Evolutionary conservation across 106 monocot species (phyloP), one percentile per base, ranked within the genome.

Genomic region (Acorus gramineus): DNA sequence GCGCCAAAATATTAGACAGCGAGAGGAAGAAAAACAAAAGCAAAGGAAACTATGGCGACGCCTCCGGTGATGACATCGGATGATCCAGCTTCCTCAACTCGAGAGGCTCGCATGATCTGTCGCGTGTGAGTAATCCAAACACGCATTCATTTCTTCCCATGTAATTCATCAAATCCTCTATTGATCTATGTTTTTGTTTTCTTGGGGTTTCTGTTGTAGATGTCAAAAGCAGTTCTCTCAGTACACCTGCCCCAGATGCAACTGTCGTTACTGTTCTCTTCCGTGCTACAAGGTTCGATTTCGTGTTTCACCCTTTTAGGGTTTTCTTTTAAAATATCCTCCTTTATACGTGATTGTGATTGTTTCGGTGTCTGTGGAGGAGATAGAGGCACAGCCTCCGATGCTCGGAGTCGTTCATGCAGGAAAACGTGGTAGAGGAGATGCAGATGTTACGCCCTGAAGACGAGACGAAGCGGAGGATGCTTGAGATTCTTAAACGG

Each of bases 351-450:
- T 62, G 52, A 56, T 7, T 53, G 12, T 64, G 50, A 3, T 56
- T 10, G 49, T 4, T 2, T 53, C 6, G 42, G 42, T 42, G 3
- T 59, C 5, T 66, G 42, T 43, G 8, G 46, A 59, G 62, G 55
- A 56, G 13, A 51, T 64, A 92, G 87, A 67, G 78, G 55, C 96
- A 96, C 60, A 83, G 81, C 54, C 55, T 80, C 55, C 79, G 82
- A 0, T 96, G 96, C 78, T 91, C 96, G 11, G 96, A 96, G 52
- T 91, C 90, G n/a, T 96, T 96, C 73, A 96, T 87, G 87, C 72
- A 79, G 49, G 96, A 96, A 44, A 96, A 96, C 81, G 96, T 96
- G 4, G 74, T 85, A 77, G 82, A 80, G 43, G 91, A 87, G 80
- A 62, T 96, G 85, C 67, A 74, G 50, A 82, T 85, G 47, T 67